A percentile compares a stretch with the other conserved stretches of the same genome.
These are phyloP conservation scores for Sporothrix curviconia DNA, from an alignment of 2,329 filamentous ascomycete genomes.

Conservation along the genomic window DNA sequence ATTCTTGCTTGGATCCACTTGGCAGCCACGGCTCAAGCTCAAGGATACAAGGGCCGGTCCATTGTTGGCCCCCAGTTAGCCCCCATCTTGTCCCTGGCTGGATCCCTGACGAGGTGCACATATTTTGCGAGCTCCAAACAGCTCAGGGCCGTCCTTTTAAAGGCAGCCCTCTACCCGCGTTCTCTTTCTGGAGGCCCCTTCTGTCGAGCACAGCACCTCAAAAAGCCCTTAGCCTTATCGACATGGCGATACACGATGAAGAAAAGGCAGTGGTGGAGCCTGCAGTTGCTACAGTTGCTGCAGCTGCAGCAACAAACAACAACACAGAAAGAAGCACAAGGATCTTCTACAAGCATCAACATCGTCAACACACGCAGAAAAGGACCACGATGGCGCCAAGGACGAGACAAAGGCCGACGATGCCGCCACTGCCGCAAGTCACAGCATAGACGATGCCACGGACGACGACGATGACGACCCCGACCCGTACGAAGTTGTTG, in stretches of 20 bases:
- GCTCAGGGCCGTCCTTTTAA: neutral
- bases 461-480: neutral
- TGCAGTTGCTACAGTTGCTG: no score
- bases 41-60: no score
- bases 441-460: neutral
- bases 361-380: neutral
- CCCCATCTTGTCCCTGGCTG: no score
- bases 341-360: neutral
- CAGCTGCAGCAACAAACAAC: neutral
- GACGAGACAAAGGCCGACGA: neutral
- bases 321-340: neutral
- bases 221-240: neutral
- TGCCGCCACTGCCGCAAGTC: neutral
- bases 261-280: neutral
- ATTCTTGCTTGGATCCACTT: no score
- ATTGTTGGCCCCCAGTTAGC: no score
- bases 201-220: no score
- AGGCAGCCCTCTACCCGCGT: neutral
- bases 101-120: no score
- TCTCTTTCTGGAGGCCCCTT: neutral
- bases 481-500: neutral
- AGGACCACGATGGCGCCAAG: neutral
- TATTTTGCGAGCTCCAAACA: no score
- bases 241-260: neutral
- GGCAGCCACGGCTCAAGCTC: no score